Evolutionary conservation across 805 yeast genomes (phyloP).

Genomic region (Pachysolen tannophilus): DNA sequence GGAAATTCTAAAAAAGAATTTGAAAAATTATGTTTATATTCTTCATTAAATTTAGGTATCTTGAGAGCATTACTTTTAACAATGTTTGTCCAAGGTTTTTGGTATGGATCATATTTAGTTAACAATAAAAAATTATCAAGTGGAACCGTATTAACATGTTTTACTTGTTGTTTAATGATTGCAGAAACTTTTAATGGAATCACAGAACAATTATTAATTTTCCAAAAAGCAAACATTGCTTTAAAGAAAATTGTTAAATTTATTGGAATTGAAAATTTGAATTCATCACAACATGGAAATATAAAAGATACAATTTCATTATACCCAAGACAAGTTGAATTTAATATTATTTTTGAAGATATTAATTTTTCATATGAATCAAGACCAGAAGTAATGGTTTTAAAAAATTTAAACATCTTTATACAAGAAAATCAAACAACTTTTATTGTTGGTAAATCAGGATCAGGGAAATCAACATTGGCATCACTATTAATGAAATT

Average conservation of each 20-base stretch:
- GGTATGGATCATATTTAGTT: conserved; percentile 78
- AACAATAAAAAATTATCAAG: conserved; percentile 38
- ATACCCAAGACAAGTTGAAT: conserved; percentile 26
- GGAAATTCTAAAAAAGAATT: conserved; percentile 28
- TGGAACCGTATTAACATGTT: conserved; percentile 71
- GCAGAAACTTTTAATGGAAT: conserved; percentile 51
- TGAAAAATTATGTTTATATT: conserved; percentile 34
- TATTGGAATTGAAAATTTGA: conserved; percentile 16
- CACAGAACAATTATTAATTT: conserved; percentile 45
- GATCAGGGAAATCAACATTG: conserved; percentile 88
- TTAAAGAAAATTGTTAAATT: conserved; percentile 38
- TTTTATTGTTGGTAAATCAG: conserved; percentile 80
- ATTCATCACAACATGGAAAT: not conserved
- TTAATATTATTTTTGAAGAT: conserved; percentile 45
- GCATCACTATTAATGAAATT: conserved; percentile 53
- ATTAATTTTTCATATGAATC: conserved; percentile 61
- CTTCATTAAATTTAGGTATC: conserved; percentile 48
- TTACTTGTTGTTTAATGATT: conserved; percentile 72
- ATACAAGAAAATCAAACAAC: conserved; percentile 40
- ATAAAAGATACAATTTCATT: conserved; percentile 8
- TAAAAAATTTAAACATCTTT: conserved; percentile 37
- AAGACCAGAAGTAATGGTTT: conserved; percentile 36
- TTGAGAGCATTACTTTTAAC: conserved; percentile 50
- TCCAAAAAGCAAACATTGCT: conserved; percentile 73
- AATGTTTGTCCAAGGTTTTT: conserved; percentile 87